Evolutionary conservation across 2,329 filamentous ascomycete species (phyloP), one percentile per base, ranked within the genome.

Genomic region (Elsinoe australis): DNA sequence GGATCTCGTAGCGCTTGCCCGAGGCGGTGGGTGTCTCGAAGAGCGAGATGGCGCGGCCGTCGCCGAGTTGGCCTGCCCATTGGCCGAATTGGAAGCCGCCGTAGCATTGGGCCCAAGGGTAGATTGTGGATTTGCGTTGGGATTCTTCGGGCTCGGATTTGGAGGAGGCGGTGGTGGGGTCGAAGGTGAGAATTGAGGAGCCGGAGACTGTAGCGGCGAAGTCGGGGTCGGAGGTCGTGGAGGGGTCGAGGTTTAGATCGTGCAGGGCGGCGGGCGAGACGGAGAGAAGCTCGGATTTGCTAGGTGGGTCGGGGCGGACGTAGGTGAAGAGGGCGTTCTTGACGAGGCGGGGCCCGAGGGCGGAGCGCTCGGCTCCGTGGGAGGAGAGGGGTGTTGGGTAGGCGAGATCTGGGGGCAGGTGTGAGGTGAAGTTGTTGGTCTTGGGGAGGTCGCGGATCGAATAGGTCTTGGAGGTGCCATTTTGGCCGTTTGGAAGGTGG

Each of bases 51-150:
- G 89, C 92, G 49, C 92, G 78, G 29, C 92, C 92, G 62, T 98
- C 92, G 33, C 92, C 92, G 1, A 98, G 78, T 65, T 98, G 92
- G 4, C 92, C 89, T 3, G 92, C 92, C 90, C 90, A 98, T 55
- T 85, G 80, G 4, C 92, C 92, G 51, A 69, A 67, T 42, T 68
- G 66, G 57, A 74, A 71, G 49, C 90, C 90, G 50, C 92, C 92
- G 64, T 98, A 98, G 69, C 92, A 96, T 68, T 98, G 92, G 24
- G 92, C 89, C 92, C 92, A 98, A 0, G 92, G 90, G 63, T 98
- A 98, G 34, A 92, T 80, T 15, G 85, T 83, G 50, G 79, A 70
- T 18, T 69, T 63, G 55, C 72, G 74, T 50, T 78, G 72, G 52
- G 82, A 75, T 52, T 83, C 75, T 76, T 59, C 57, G 17, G 61